Conservation (phyloP, 2,329 filamentous ascomycete species). For the Talaromyces albobiverticillius region DNA sequence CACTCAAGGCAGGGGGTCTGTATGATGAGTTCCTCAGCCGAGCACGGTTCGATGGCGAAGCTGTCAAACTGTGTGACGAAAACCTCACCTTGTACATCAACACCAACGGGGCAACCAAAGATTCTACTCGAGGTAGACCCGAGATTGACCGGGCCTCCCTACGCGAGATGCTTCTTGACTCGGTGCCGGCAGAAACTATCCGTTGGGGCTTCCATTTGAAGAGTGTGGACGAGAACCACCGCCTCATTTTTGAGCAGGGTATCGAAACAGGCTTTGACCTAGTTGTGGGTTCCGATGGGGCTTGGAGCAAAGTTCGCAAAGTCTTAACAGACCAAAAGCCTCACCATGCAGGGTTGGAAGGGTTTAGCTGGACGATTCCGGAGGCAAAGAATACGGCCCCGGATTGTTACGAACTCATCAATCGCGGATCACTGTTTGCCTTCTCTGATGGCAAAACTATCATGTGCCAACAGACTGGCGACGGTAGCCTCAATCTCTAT, state of each 20-base stretch:
- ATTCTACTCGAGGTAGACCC: constrained; percentile 15
- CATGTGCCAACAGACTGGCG: constrained; percentile 22
- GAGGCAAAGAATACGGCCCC: constrained; percentile 20
- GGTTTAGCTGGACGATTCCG: constrained; percentile 18
- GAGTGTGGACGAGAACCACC: background rate
- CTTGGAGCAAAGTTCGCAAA: constrained; percentile 24
- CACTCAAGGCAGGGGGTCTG: constrained; percentile 1
- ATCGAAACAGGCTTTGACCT: constrained; percentile 20
- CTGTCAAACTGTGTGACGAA: background rate
- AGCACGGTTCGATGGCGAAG: constrained; percentile 1
- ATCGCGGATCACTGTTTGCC: constrained; percentile 20
- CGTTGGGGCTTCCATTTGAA: constrained; percentile 21
- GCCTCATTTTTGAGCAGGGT: constrained; percentile 14
- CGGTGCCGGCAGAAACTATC: constrained; percentile 18
- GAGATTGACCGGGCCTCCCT: constrained; percentile 25
- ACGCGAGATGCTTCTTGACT: constrained; percentile 21
- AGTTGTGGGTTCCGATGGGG: constrained; percentile 26
- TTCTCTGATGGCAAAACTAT: constrained; percentile 15
- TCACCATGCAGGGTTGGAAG: constrained; percentile 20
- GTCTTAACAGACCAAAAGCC: constrained; percentile 21
- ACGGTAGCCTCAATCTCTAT: constrained; percentile 15
- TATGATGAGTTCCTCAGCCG: background rate
- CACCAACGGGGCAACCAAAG: background rate
- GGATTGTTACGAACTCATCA: constrained; percentile 8
- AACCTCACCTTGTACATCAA: background rate